Evolutionary conservation across 352 stramenopile genomes (phyloP), one percentile per base, ranked within the genome.

Genomic region (Globisporangium barbulae): DNA sequence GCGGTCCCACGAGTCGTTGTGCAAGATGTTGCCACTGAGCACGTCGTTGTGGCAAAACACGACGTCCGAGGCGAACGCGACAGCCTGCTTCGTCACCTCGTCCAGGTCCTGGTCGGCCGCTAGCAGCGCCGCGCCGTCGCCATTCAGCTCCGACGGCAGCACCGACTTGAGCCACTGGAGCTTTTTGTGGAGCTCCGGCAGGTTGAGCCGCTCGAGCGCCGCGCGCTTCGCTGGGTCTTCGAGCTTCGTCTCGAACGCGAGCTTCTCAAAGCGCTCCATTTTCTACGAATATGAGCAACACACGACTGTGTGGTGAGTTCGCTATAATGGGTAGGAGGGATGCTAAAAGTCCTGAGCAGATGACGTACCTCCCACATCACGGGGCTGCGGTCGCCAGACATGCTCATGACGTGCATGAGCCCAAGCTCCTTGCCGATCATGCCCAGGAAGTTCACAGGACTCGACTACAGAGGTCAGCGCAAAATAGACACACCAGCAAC

Each of bases 41-140:
- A 96, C 70, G 69, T 98, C 94, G 70, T 98, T 98, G 82, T 98
- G 94, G 65, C 89, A 98, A 61, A 98, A 96, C 8, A 97, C 89
- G 12, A 91, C 71, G 41, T 97, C 88, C 35, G 75, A 78, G 28
- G 91, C 72, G 55, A 96, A 97, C 28, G 62, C 59, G 50, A 79
- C 75, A 4, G 88, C 91, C 56, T 89, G 79, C 71, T 88, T 87
- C 19, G 86, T 88, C 64, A 94, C 82, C 63, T 86, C 79, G 50
- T 95, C 83, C 33, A 75, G 75, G 47, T 83, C 72, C 13, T 74
- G 67, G 17, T 79, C 64, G 0, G 31, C 39, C 19, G 81, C 71
- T 1, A 91, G 21, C 15, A 96, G 68, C 35, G 78, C 72, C 30
- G 74, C 68, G 31, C 88, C 88, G 63, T 94, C 63, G 69, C 69